phyloP scores from a whole-genome alignment of 371 early-diverging fungal species.

The Rhizopus stolonifer region DNA sequence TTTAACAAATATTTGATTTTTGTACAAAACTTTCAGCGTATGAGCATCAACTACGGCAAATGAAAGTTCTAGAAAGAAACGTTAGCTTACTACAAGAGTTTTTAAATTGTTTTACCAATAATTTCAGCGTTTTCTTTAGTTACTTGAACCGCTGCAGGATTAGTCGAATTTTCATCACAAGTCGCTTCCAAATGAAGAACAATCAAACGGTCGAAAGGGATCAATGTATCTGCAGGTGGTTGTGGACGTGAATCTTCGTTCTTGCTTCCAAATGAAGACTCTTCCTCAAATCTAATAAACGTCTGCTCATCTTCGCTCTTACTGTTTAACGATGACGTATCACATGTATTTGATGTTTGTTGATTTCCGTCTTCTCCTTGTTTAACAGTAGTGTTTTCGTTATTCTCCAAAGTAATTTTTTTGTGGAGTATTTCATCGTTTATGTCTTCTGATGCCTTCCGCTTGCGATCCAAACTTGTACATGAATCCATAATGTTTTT shows the following conservation, averaged over 20 bases:
- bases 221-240: constrained; percentile 19
- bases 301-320: too few species aligned
- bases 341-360: too few species aligned
- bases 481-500: constrained; percentile 2
- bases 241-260: constrained; percentile 4
- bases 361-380: too few species aligned
- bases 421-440: constrained; percentile 8
- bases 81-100: not conserved
- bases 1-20: constrained; percentile 62
- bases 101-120: constrained; percentile 33
- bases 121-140: constrained; percentile 56
- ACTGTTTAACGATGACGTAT: too few species aligned
- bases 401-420: not conserved
- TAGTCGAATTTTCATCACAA: constrained; percentile 70
- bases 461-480: constrained; percentile 11
- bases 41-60: constrained; percentile 42
- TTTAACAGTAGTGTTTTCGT: not conserved
- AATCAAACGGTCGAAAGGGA: constrained; percentile 63
- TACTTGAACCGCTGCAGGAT: constrained; percentile 60
- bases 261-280: not conserved
- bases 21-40: constrained; percentile 53
- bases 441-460: constrained; percentile 15
- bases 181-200: constrained; percentile 73
- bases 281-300: not conserved
- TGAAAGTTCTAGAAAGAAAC: constrained; percentile 30